Evolutionary conservation across 2,329 filamentous ascomycete species (phyloP).

Genomic region (Aulographum hederae): DNA sequence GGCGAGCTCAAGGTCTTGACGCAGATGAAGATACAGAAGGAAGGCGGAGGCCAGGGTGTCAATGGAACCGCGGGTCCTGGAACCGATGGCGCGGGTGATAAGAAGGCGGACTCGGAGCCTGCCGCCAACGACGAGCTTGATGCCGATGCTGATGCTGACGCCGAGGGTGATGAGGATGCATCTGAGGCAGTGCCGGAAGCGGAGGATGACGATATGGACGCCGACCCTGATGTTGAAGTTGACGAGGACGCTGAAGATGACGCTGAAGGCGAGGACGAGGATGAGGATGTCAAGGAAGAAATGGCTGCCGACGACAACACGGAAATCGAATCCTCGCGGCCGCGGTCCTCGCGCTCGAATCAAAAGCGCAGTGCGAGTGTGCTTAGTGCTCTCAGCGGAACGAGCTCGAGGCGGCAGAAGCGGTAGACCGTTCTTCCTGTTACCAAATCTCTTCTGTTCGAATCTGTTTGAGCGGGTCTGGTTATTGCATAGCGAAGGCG

Average conservation of each 20-base stretch:
- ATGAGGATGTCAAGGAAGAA: constrained; percentile 8
- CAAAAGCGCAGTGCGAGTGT: constrained; percentile 76
- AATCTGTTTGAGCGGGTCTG: too few relatives aligned
- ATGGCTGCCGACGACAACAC: not conserved
- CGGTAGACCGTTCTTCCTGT: too few relatives aligned
- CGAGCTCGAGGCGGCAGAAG: too few relatives aligned
- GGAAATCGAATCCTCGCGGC: constrained; percentile 4
- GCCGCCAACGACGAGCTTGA: constrained; percentile 2
- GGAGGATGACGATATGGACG: constrained; percentile 12
- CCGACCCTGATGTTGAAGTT: constrained; percentile 22
- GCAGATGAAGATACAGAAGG: constrained; percentile 8
- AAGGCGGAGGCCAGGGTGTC: constrained; percentile 7
- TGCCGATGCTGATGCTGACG: constrained; percentile 8
- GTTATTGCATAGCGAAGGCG: too few relatives aligned
- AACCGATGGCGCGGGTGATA: constrained; percentile 1
- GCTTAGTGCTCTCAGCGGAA: too few relatives aligned
- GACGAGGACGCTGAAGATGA: constrained; percentile 20
- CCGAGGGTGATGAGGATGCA: constrained; percentile 21
- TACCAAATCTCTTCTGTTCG: too few relatives aligned
- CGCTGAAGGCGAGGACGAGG: constrained; percentile 12
- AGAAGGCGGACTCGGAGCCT: constrained; percentile 1
- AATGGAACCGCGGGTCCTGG: not conserved
- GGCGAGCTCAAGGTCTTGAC: constrained; percentile 40
- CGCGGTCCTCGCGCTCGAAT: not conserved
- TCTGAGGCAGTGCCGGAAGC: constrained; percentile 10